Evolutionary conservation across 345 rosid species (phyloP).

Genomic region (Lenwebbia sp.): DNA sequence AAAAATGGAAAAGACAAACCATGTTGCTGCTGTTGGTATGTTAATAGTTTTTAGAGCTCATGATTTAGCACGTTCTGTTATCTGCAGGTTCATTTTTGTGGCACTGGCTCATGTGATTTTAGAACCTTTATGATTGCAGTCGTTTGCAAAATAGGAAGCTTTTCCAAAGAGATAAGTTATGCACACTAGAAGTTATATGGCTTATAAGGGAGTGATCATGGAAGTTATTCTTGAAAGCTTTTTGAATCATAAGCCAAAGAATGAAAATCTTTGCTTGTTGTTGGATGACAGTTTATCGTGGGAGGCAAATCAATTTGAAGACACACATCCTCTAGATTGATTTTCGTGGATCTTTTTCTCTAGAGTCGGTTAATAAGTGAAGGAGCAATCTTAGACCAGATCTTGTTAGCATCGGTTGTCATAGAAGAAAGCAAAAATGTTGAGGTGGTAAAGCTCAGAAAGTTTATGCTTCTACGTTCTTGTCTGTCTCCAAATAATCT

Average conservation of each 20-base stretch:
- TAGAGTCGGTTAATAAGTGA: not conserved
- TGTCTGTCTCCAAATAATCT: not conserved
- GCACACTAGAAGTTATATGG: not conserved
- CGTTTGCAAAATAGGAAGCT: not conserved
- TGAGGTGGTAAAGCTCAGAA: not conserved
- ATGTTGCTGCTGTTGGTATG: not conserved
- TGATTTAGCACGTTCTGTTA: not conserved
- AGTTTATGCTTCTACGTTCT: not conserved
- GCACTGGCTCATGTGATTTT: not conserved
- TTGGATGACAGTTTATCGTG: not conserved
- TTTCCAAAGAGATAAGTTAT: not conserved
- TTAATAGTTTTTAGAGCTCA: not conserved
- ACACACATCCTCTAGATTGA: not conserved
- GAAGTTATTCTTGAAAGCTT: not conserved
- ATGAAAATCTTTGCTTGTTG: not conserved
- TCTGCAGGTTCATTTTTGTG: not conserved
- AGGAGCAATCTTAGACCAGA: not conserved
- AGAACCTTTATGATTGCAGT: not conserved
- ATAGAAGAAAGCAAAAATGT: not conserved
- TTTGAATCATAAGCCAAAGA: not conserved
- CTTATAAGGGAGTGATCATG: not conserved
- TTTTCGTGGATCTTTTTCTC: not conserved
- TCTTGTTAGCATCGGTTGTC: not conserved
- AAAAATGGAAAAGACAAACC: not conserved
- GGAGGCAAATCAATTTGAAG: not conserved